phyloP scores from a whole-genome alignment of 163 green algal species.

The Chlorella variabilis region DNA sequence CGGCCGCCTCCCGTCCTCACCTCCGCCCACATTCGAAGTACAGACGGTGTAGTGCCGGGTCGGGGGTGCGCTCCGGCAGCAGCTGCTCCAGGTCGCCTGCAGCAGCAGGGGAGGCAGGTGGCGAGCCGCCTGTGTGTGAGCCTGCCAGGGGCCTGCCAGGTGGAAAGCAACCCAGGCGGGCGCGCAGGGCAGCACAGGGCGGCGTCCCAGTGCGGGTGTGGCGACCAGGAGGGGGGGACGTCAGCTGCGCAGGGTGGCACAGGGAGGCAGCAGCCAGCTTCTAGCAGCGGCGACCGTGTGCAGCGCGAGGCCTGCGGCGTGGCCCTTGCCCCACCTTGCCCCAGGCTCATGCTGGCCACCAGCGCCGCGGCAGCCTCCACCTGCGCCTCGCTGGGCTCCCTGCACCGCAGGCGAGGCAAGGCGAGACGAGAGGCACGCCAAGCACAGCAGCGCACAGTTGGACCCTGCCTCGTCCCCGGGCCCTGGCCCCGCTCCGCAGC shows the following conservation, averaged over 20 bases:
- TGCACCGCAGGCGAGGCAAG: background rate
- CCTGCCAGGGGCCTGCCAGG: no score
- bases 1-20: background rate
- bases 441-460: no score
- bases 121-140: background rate
- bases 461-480: no score
- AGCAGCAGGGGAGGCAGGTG: background rate
- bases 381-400: constrained; percentile 14
- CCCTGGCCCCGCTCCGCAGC: no score
- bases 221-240: no score
- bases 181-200: no score
- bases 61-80: background rate
- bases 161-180: no score
- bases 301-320: no score
- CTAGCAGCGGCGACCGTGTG: no score
- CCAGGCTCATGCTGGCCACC: constrained; percentile 29
- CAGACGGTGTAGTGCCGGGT: constrained; percentile 16
- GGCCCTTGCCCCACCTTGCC: constrained; percentile 2
- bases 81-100: constrained; percentile 14
- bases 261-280: no score
- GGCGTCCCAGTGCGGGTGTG: no score
- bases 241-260: no score
- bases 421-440: background rate
- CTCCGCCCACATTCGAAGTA: constrained; percentile 16
- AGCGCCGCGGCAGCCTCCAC: constrained; percentile 10